These are phyloP conservation scores for Claviceps capensis DNA, from an alignment of 2,329 filamentous ascomycete genomes.

Conservation along the genomic window DNA sequence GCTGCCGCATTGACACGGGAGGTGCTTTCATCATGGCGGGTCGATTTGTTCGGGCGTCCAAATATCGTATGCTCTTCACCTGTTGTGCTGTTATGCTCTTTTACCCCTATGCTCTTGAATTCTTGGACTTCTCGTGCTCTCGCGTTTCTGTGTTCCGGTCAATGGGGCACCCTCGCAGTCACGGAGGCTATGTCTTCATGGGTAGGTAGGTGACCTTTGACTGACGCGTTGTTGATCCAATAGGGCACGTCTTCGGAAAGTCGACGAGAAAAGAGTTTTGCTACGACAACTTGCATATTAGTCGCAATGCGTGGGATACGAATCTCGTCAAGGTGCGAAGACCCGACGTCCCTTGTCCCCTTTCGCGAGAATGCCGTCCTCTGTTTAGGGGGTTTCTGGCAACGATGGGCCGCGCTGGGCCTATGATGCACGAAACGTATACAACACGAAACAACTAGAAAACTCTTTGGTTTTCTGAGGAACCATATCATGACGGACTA, in stretches of 20 bases:
- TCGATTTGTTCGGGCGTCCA: constrained; percentile 55
- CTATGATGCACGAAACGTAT: too few species aligned
- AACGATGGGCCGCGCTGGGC: not conserved
- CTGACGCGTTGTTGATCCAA: not conserved
- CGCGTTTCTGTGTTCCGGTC: too few species aligned
- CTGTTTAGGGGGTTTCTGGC: not conserved
- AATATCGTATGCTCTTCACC: constrained; percentile 45
- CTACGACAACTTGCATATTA: constrained; percentile 96
- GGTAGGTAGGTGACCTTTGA: not conserved
- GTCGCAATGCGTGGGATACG: constrained; percentile 97
- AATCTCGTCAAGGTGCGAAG: constrained; percentile 81
- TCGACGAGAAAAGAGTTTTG: constrained; percentile 92
- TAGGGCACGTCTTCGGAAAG: constrained; percentile 97
- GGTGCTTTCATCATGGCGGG: constrained; percentile 35
- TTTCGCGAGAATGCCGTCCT: not conserved
- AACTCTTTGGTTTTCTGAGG: not conserved
- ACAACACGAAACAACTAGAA: not conserved
- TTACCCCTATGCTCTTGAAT: not conserved
- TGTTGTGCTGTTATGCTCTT: not conserved
- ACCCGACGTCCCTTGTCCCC: not conserved
- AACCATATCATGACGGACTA: not conserved
- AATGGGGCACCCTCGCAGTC: not conserved
- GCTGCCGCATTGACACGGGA: constrained; percentile 5
- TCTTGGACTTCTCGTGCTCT: too few species aligned
- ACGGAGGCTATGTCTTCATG: not conserved